Base-by-base conservation (phyloP, 148 eudicot genomes). In the Amaranthus cruentus region DNA sequence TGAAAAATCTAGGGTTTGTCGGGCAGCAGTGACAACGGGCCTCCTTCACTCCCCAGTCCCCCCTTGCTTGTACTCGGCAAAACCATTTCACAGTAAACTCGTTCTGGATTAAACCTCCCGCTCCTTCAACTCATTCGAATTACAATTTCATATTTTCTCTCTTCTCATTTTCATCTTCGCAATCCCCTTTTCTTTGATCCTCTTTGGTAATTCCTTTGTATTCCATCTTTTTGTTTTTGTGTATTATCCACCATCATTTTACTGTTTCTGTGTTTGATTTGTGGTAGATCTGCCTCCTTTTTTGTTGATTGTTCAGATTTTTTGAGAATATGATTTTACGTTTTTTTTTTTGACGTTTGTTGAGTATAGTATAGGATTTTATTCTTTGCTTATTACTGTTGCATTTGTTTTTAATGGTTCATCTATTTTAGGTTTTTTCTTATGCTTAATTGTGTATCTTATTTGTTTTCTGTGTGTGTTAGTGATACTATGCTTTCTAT, bases 81-180 rank as follows among this genome's bases (percentile, higher is more conserved):
- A 48, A 12, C 51, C 59, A 47, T 53, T 11, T 6, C 47, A 18
- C 18, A 18, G 18, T 18, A 18, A 18, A 18, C 18, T 18, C 18
- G 18, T 18, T 46, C 38, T 47, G 13, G 1, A 42, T 28, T 28
- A 2, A 53, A 55, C 68, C 75, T 70, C 79, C 75, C 79, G 79
- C 79, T 77, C 70, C 79, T 63, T 70, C 70, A 10, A 15, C 62
- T 4, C 76, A 72, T 78, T 78, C 76, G 73, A 73, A 78, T 58
- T 13, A 5, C 66, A 56, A 56, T 18, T 72, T 3, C 38, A 28
- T 28, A 28, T 69, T 57, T 13, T 58, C 64, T 68, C 42, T 65
- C 28, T 66, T 62, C 55, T 53, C 55, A 6, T 6, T 10, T 21
- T 6, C n/a, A 5, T 28, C 38, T 15, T 47, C 42, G 4, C 13